Base-by-base conservation (phyloP, 2,329 filamentous ascomycete species). In the Leptographium galeiforme region DNA sequence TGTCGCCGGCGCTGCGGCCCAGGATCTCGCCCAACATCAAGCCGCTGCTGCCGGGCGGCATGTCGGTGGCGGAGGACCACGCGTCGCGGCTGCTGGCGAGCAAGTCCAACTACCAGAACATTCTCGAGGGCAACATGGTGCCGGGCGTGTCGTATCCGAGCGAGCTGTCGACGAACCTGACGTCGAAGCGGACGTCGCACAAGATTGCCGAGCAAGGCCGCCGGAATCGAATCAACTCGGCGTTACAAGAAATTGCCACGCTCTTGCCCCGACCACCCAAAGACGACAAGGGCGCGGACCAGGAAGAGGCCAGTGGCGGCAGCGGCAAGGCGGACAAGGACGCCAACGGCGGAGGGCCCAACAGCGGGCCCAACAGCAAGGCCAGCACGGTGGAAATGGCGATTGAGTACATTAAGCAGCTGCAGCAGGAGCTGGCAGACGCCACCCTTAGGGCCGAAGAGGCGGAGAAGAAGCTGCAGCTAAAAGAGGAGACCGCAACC, bases 21-120 rank as follows among this genome's bases (percentile, higher is more conserved):
- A 87, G 81, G 65, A 96, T 97, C 57, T 96, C 90, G 32, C 93
- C 91, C 4, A 95, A 82, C 66, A 95, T 98, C 66, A 95, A 95
- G 65, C 91, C 93, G 11, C 68, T 96, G 25, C 76, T 96, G 48
- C 89, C 89, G 5, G 75, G 69, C 11, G 66, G 75, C 4, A 50
- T 57, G 38, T 68, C 75, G 54, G 72, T 77, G 1, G 73, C 72
- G 6, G 79, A 82, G 59, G 78, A 81, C 60, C 75, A 78, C 2
- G 76, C 80, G 0, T 83, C 79, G n/a, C 77, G 89, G 33, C 77
- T 97, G 46, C 76, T 98, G 33, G 87, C 90, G 39, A 89, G 87
- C 16, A 97, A 97, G 66, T 97, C 91, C 2, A 98, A 98, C 63
- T 98, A 98, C 63, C 91, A 97, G 63, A 95, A 96, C 62, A 93